Conservation (phyloP, 306 rosid genomes). For the Quillaja saponaria region DNA sequence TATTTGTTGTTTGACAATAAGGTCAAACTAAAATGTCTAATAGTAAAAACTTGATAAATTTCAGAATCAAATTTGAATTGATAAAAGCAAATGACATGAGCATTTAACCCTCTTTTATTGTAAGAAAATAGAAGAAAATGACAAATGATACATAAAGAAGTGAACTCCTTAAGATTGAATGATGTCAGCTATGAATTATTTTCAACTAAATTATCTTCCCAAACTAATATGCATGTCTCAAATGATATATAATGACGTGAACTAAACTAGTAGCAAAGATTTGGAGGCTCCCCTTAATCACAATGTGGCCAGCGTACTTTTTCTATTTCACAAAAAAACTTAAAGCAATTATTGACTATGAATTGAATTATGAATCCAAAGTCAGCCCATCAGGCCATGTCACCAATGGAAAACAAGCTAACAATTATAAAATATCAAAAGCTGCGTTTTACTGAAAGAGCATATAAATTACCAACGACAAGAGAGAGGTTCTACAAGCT, state of each 20-base stretch:
- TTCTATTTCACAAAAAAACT: too few species aligned
- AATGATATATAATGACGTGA: conserved; percentile 45
- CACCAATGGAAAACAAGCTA: conserved; percentile 59
- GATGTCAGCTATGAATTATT: conserved; percentile 91
- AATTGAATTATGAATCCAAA: too few species aligned
- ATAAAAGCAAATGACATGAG: neutral
- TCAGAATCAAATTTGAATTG: neutral
- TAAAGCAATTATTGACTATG: too few species aligned
- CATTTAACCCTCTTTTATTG: neutral
- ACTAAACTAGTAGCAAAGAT: neutral
- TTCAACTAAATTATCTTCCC: conserved; percentile 97
- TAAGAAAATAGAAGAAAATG: neutral
- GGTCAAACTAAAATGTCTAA: neutral
- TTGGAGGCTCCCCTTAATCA: neutral
- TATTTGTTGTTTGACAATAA: neutral
- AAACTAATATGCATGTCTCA: conserved; percentile 99
- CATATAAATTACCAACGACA: conserved; percentile 51
- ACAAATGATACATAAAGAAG: conserved; percentile 82
- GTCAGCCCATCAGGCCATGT: too few species aligned
- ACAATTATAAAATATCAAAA: conserved; percentile 44
- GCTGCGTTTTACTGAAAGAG: conserved; percentile 58
- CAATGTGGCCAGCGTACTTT: too few species aligned
- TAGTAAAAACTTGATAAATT: neutral
- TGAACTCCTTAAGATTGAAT: conserved; percentile 91
- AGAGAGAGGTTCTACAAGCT: conserved; percentile 58